Conservation (phyloP, 1,284 basidiomycete genomes). For the Peniophora sp. region DNA sequence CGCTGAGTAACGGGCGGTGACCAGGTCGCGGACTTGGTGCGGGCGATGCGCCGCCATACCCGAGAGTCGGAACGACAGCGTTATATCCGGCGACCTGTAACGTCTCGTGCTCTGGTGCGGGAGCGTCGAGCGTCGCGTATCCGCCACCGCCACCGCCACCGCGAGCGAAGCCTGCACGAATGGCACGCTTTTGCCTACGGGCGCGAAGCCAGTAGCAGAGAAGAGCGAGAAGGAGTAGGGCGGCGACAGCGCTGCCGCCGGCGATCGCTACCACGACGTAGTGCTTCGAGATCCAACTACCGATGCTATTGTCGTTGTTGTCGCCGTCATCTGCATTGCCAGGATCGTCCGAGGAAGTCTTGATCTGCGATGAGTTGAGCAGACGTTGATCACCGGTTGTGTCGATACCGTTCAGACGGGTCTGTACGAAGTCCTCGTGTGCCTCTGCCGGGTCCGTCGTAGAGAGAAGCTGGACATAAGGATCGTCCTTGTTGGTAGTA, state of each 20-base stretch:
- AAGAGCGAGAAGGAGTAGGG: constrained; percentile 16
- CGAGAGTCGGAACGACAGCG: no score
- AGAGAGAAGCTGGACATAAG: constrained; percentile 57
- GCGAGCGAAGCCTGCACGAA: no score
- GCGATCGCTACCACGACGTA: constrained; percentile 24
- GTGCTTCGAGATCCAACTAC: constrained; percentile 12
- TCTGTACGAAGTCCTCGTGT: constrained; percentile 44
- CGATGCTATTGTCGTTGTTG: constrained; percentile 5
- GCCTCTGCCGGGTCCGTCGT: constrained; percentile 31
- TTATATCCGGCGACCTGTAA: no score
- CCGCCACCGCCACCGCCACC: no score
- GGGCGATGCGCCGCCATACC: no score
- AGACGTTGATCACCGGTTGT: constrained; percentile 27
- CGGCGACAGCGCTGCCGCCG: constrained; percentile 16
- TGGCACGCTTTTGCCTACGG: background rate
- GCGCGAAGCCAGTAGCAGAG: constrained; percentile 11
- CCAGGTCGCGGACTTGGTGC: no score
- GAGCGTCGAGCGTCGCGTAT: no score
- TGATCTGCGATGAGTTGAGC: background rate
- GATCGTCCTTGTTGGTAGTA: constrained; percentile 25
- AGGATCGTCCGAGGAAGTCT: background rate
- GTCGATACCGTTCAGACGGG: constrained; percentile 42
- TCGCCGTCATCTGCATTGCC: constrained; percentile 8
- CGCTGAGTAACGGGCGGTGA: no score
- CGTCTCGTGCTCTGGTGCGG: no score